Evolutionary conservation across 2,329 filamentous ascomycete species (phyloP).

Genomic region (Blastomyces silverae): DNA sequence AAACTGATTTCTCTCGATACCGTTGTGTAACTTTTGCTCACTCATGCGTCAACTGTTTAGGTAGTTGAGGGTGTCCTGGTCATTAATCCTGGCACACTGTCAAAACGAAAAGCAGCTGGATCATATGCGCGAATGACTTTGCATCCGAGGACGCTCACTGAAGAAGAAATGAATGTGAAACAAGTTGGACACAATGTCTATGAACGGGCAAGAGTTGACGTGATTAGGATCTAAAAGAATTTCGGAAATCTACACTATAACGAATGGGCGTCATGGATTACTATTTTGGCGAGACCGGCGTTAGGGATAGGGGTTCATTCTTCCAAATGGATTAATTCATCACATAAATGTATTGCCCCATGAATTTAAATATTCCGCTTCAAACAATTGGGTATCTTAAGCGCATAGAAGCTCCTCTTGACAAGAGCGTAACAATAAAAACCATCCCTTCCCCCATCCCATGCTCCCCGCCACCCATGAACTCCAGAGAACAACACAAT

Average conservation of each 20-base stretch:
- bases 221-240: constrained; percentile 60
- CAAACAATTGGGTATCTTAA: constrained; percentile 7
- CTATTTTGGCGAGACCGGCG: not conserved
- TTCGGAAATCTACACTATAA: not conserved
- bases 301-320: not conserved
- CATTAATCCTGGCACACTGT: constrained; percentile 83
- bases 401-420: not conserved
- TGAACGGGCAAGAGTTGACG: constrained; percentile 77
- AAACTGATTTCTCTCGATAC: constrained; percentile 8
- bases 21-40: not conserved
- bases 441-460: not conserved
- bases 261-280: constrained; percentile 5
- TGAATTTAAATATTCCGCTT: not conserved
- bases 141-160: constrained; percentile 55
- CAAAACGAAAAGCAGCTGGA: constrained; percentile 75
- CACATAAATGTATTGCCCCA: not conserved
- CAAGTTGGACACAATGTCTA: constrained; percentile 69
- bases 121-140: constrained; percentile 78
- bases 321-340: not conserved
- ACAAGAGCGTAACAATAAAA: constrained; percentile 1
- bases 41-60: constrained; percentile 41
- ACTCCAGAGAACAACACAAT: not conserved
- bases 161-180: constrained; percentile 52
- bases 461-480: not conserved
- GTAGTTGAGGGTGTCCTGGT: constrained; percentile 84